These are phyloP conservation scores for Pseudogymnoascus sp. DNA, from an alignment of 2,329 filamentous ascomycete genomes.

Conservation along the genomic window DNA sequence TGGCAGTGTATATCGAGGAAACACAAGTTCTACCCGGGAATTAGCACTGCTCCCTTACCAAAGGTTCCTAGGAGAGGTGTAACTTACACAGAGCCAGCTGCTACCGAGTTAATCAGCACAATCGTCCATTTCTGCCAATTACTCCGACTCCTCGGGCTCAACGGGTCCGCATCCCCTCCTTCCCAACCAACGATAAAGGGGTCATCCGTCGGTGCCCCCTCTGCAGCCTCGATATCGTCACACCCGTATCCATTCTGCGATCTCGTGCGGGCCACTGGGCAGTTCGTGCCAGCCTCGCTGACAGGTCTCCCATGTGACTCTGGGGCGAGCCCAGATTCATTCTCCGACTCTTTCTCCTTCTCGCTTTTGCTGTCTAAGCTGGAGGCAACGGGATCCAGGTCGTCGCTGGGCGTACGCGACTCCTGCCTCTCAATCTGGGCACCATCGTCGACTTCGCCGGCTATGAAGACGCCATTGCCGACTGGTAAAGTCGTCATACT, in stretches of 20 bases:
- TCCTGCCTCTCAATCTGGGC: neutral
- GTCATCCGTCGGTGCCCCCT: constrained; percentile 29
- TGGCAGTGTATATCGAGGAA: constrained; percentile 82
- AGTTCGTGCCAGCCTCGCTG: neutral
- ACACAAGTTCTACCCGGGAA: constrained; percentile 61
- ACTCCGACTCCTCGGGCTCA: constrained; percentile 65
- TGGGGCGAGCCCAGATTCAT: neutral
- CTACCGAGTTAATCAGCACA: constrained; percentile 60
- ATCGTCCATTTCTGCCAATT: constrained; percentile 70
- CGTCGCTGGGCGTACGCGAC: neutral
- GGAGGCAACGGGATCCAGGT: neutral
- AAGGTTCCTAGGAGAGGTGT: neutral
- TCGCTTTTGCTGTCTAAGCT: neutral
- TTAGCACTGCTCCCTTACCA: neutral
- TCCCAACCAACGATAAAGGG: constrained; percentile 70
- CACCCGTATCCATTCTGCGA: constrained; percentile 30
- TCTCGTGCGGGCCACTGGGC: constrained; percentile 9
- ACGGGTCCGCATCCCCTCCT: constrained; percentile 60
- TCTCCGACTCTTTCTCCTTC: neutral
- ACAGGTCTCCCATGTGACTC: neutral
- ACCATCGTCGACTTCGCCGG: neutral
- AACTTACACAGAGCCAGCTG: constrained; percentile 75
- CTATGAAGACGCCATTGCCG: neutral
- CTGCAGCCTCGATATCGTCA: constrained; percentile 20
- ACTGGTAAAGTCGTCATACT: neutral